phyloP scores from a whole-genome alignment of 345 rosid species.

The Cardiospermum halicacabum region DNA sequence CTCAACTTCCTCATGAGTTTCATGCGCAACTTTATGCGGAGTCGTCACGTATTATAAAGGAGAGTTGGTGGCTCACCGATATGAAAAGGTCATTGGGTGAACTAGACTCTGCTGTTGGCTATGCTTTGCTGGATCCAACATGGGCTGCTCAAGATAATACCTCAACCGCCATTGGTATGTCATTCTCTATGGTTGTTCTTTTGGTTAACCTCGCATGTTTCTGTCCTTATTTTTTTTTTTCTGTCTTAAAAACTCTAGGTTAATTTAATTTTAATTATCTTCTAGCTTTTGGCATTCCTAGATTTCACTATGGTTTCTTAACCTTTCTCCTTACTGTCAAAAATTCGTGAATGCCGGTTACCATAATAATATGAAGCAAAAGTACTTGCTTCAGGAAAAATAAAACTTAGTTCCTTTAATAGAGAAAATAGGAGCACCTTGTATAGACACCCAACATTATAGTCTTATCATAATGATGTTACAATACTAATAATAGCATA shows the following conservation, averaged over 20 bases:
- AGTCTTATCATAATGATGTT: neutral
- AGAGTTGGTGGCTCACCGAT: constrained; percentile 96
- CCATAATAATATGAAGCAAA: neutral
- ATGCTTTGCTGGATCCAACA: constrained; percentile 94
- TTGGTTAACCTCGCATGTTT: neutral
- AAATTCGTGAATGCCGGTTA: too few species aligned
- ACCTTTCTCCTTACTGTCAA: neutral
- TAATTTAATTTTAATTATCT: neutral
- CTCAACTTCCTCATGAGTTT: constrained; percentile 90
- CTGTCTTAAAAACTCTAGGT: neutral
- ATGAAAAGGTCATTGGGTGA: constrained; percentile 71
- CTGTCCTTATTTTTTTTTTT: too few species aligned
- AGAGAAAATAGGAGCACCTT: neutral
- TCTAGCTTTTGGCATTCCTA: constrained; percentile 4
- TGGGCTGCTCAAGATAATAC: constrained; percentile 99
- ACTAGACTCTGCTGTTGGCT: constrained; percentile 85
- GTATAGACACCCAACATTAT: neutral
- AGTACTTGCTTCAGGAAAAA: neutral
- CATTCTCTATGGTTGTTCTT: neutral
- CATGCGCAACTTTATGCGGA: constrained; percentile 80
- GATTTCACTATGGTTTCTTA: neutral
- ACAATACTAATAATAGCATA: neutral
- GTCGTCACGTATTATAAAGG: constrained; percentile 74
- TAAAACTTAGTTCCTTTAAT: neutral
- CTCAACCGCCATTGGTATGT: constrained; percentile 88